These are phyloP conservation scores for Venturia nashicola DNA, from an alignment of 2,329 filamentous ascomycete genomes.

Conservation along the genomic window DNA sequence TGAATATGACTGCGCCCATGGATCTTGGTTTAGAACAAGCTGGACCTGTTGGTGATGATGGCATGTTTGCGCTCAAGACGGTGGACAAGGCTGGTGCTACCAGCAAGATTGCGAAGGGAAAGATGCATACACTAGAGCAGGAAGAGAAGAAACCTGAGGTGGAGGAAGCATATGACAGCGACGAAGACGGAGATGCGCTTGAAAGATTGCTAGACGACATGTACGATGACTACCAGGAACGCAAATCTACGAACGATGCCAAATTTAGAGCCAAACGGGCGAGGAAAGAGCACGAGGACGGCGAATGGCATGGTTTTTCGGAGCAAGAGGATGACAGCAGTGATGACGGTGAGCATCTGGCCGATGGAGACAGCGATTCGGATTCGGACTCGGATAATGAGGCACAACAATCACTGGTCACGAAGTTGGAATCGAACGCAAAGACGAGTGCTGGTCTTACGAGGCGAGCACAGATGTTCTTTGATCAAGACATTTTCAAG, in stretches of 20 bases:
- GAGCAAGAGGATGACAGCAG: conserved; percentile 41
- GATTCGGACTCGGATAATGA: conserved; percentile 46
- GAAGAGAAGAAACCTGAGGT: conserved; percentile 30
- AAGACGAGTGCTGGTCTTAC: conserved; percentile 51
- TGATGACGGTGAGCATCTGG: conserved; percentile 41
- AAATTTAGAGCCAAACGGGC: conserved; percentile 87
- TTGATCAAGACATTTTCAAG: conserved; percentile 89
- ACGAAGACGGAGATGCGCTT: conserved; percentile 53
- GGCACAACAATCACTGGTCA: conserved; percentile 42
- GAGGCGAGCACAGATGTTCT: conserved; percentile 76
- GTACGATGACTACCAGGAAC: conserved; percentile 77
- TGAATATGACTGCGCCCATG: conserved; percentile 92
- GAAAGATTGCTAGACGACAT: conserved; percentile 77
- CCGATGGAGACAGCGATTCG: conserved; percentile 51
- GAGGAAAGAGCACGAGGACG: conserved; percentile 67
- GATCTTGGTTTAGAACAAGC: conserved; percentile 88
- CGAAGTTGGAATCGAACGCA: conserved; percentile 46
- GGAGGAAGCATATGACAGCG: conserved; percentile 31
- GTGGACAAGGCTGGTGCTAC: conserved; percentile 65
- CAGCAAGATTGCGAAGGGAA: conserved; percentile 59
- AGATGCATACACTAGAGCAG: conserved; percentile 56
- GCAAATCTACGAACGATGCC: conserved; percentile 65
- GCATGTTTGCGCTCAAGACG: conserved; percentile 76
- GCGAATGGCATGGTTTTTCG: conserved; percentile 87
- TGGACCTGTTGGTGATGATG: conserved; percentile 63